Conservation (phyloP, 345 rosid species). For the Alliaria petiolata region DNA sequence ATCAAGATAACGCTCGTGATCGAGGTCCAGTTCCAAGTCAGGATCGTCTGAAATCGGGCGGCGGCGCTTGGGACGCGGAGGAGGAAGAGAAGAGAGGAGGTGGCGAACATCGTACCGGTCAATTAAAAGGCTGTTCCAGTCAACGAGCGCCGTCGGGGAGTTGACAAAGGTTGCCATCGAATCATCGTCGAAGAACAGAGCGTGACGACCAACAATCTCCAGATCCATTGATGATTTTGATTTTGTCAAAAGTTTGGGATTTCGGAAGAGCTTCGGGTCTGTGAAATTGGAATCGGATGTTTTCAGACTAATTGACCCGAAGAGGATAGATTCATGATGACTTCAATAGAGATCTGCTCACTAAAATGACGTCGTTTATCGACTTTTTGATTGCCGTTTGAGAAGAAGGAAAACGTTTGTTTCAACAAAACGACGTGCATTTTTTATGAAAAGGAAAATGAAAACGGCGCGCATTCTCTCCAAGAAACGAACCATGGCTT, state of each 20-base stretch:
- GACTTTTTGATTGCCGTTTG: not conserved
- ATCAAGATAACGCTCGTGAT: constrained; percentile 77
- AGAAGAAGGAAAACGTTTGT: not conserved
- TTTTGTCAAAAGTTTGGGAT: not conserved
- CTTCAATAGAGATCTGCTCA: not conserved
- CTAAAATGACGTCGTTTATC: not conserved
- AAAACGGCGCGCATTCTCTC: not conserved
- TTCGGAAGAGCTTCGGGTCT: constrained; percentile 10
- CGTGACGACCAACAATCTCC: constrained; percentile 88
- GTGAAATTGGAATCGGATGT: not conserved
- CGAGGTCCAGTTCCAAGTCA: constrained; percentile 57
- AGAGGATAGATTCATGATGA: not conserved
- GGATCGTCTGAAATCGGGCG: constrained; percentile 32
- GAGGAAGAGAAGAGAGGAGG: constrained; percentile 81
- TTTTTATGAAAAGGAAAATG: not conserved
- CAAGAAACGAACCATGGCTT: not conserved
- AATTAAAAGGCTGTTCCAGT: constrained; percentile 84
- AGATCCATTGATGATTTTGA: constrained; percentile 55
- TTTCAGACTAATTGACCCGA: not conserved
- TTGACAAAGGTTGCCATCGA: constrained; percentile 74
- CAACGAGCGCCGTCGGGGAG: constrained; percentile 78
- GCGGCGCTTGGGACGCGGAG: constrained; percentile 60
- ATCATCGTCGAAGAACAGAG: constrained; percentile 92
- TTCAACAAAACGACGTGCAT: constrained; percentile 8
- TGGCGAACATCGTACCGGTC: constrained; percentile 99